Base-by-base conservation (phyloP, 305 asterid species). In the Ilex paraguariensis region DNA sequence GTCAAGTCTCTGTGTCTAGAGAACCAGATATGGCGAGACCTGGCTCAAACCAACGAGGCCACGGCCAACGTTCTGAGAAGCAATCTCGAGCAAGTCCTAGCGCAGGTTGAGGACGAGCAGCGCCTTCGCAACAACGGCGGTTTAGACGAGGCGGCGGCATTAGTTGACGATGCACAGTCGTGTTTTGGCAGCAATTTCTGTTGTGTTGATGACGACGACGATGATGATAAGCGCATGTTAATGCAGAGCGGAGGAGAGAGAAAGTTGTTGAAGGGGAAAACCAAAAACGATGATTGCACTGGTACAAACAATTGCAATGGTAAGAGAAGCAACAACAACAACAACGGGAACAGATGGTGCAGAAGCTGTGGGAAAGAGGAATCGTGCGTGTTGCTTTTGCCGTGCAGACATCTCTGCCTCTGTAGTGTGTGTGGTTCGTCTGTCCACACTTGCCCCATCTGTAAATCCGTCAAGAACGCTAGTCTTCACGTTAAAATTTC, bases 1-100 rank as follows among this genome's bases (percentile, higher is more conserved):
- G 53, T 73, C 32, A 73, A 65, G 14, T 30, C 56, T n/a, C 58
- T 73, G 7, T 60, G 39, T 42, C 31, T 64, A 1, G 78, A 73
- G 54, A 73, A 69, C 30, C 65, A 73, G 50, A 59, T 73, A 2
- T 73, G 70, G 75, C 60, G 67, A 54, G 74, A 73, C 21, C 46
- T 69, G 11, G 78, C 78, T 5, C 75, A 69, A 13, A 51, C 61
- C 16, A 73, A 73, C 28, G 75, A 73, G 53, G 78, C 78, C 55
- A 69, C 74, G 3, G 75, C 62, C 12, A 69, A 73, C 21, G 40
- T 71, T 12, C 49, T 73, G 44, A 70, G 78, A 6, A 56, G 3
- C 39, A 61, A 73, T 58, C 52, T 69, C 13, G 74, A 73, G 44
- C 71, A 64, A 56, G 67, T 64, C 46, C 68, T 73, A 10, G 60